phyloP scores from a whole-genome alignment of 352 stramenopile genomes.

The Globisporangium splendens region DNA sequence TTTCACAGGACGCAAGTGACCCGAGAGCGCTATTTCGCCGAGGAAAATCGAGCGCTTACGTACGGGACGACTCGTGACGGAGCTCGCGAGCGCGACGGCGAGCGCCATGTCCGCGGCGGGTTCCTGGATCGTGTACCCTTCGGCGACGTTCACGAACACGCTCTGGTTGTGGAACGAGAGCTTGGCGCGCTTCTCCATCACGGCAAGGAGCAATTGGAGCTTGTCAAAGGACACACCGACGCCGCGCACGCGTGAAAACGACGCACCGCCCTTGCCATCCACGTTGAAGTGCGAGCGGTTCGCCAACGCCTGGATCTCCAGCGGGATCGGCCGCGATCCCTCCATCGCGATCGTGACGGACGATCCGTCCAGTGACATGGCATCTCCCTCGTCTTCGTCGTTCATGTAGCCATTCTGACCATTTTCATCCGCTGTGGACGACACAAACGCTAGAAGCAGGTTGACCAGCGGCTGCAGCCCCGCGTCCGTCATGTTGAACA shows the following conservation, averaged over 20 bases:
- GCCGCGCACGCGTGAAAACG: constrained; percentile 61
- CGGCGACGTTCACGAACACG: constrained; percentile 85
- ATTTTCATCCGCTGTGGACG: constrained; percentile 15
- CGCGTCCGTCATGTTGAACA: constrained; percentile 93
- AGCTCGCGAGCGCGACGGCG: constrained; percentile 69
- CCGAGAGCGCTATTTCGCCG: constrained; percentile 77
- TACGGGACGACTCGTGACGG: constrained; percentile 57
- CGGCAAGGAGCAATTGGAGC: constrained; percentile 92
- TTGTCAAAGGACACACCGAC: constrained; percentile 87
- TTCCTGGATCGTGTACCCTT: constrained; percentile 82
- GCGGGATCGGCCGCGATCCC: constrained; percentile 90
- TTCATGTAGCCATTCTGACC: constrained; percentile 29
- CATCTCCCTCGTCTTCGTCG: constrained; percentile 10
- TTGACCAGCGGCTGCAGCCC: constrained; percentile 78
- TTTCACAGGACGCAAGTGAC: constrained; percentile 74
- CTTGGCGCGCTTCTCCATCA: constrained; percentile 92
- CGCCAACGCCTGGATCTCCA: constrained; percentile 94
- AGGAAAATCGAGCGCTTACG: constrained; percentile 58
- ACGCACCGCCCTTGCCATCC: constrained; percentile 21
- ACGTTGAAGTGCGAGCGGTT: constrained; percentile 49
- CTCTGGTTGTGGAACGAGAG: constrained; percentile 75
- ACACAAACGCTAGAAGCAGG: constrained; percentile 80
- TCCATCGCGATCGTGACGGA: constrained; percentile 92
- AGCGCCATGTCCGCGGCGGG: constrained; percentile 75
- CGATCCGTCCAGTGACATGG: constrained; percentile 55